Percentiles rank a stretch among this genome's conserved stretches.
phyloP scores from a whole-genome alignment of 192 early-diverging fungal genomes.

The Coemansia sp. region DNA sequence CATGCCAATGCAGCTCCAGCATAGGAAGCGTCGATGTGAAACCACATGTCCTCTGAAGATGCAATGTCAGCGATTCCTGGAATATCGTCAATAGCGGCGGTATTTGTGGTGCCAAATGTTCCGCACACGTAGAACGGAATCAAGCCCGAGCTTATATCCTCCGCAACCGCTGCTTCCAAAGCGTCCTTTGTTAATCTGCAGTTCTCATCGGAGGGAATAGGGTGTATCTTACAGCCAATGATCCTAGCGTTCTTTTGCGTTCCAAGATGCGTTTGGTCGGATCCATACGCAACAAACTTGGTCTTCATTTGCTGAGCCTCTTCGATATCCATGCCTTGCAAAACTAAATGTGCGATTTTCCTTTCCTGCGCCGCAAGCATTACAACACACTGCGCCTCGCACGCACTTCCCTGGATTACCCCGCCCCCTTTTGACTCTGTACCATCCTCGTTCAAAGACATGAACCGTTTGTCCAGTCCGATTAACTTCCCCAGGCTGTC shows the following conservation, averaged over 20 bases:
- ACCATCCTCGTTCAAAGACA: constrained; percentile 20
- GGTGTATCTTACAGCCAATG: constrained; percentile 30
- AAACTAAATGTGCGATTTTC: constrained; percentile 10
- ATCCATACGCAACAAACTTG: constrained; percentile 58
- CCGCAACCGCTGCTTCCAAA: constrained; percentile 36
- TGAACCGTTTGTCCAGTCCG: constrained; percentile 49
- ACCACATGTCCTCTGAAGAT: constrained; percentile 46
- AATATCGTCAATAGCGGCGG: constrained; percentile 55
- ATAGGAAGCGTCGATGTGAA: constrained; percentile 62
- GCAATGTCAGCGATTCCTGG: constrained; percentile 50
- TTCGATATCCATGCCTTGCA: constrained; percentile 8
- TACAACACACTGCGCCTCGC: constrained; percentile 53
- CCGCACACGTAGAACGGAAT: constrained; percentile 59
- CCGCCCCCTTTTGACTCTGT: constrained; percentile 54
- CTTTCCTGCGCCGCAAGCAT: constrained; percentile 58
- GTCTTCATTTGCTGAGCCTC: constrained; percentile 15
- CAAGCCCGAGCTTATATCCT: constrained; percentile 47
- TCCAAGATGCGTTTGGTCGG: constrained; percentile 58
- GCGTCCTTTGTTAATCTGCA: constrained; percentile 35
- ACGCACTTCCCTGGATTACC: constrained; percentile 60
- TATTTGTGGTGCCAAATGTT: constrained; percentile 62
- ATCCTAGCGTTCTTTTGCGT: constrained; percentile 56
- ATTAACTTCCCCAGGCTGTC: constrained; percentile 61
- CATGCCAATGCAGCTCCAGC: constrained; percentile 58
- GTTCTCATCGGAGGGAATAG: constrained; percentile 41